Conservation (phyloP, 2,329 filamentous ascomycete genomes). For the Pezizomycotina sp. region DNA sequence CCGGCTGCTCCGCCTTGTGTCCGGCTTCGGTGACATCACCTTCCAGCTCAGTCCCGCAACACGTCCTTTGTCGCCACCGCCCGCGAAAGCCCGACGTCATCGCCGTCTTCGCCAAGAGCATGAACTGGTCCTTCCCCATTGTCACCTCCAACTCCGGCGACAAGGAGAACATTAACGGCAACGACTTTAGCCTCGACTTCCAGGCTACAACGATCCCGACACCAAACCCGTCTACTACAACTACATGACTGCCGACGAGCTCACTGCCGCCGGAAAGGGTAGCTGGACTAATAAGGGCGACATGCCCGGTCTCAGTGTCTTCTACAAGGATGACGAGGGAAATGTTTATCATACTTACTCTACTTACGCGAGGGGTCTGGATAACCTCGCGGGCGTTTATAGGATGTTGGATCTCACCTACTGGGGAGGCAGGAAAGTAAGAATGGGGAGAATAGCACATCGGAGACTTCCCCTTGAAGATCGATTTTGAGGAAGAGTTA, state of each 20-base stretch:
- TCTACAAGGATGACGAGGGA: slow-evolving; percentile 26
- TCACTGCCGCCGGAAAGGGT: no score
- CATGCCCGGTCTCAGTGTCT: slow-evolving; percentile 30
- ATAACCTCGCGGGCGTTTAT: no score
- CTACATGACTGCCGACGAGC: slow-evolving; percentile 24
- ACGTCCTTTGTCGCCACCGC: slow-evolving; percentile 31
- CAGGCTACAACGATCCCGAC: slow-evolving; percentile 27
- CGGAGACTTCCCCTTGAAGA: no score
- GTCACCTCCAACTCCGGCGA: no score
- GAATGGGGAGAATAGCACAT: no score
- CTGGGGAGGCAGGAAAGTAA: no score
- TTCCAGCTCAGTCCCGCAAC: slow-evolving; percentile 29
- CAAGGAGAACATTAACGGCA: slow-evolving; percentile 29
- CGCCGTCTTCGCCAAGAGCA: slow-evolving; percentile 28
- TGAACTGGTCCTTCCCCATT: slow-evolving; percentile 33
- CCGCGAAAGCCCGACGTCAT: slow-evolving; percentile 30
- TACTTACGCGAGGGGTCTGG: slow-evolving; percentile 27
- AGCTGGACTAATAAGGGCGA: slow-evolving; percentile 28
- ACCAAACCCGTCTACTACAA: slow-evolving; percentile 25
- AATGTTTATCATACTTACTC: slow-evolving; percentile 31
- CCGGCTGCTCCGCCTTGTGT: slow-evolving; percentile 31
- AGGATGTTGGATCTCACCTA: no score
- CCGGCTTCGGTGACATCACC: slow-evolving; percentile 31
- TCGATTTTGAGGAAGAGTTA: no score
- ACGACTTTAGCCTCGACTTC: slow-evolving; percentile 32